Conservation (phyloP, 495 filamentous ascomycete genomes). For the Podospora conica region DNA sequence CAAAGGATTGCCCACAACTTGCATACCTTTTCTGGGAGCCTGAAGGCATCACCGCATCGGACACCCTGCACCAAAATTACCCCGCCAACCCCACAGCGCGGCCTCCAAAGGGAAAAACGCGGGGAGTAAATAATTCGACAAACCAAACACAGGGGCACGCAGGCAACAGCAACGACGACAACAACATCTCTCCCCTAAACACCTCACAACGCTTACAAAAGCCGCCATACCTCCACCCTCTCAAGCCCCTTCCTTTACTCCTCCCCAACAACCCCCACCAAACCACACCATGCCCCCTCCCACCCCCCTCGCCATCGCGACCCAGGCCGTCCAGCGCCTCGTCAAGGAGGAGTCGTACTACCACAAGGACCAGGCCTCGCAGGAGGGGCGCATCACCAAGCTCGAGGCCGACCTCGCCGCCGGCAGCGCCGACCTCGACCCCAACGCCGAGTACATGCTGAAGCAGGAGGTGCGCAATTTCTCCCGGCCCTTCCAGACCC, state of each 20-base stretch:
- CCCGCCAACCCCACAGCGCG: constrained; percentile 30
- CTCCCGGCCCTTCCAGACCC: background rate
- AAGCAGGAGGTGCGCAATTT: constrained; percentile 67
- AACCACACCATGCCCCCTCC: constrained; percentile 25
- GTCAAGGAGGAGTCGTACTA: constrained; percentile 90
- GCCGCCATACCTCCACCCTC: constrained; percentile 12
- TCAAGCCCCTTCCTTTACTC: constrained; percentile 22
- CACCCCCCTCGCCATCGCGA: constrained; percentile 27
- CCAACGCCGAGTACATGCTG: constrained; percentile 63
- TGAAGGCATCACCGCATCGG: background rate
- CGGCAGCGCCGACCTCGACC: constrained; percentile 44
- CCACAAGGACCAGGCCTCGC: constrained; percentile 69
- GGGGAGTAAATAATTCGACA: background rate
- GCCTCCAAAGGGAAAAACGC: constrained; percentile 14
- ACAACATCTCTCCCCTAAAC: background rate
- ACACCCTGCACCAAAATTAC: constrained; percentile 11
- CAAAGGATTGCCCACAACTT: background rate
- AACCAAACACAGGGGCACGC: background rate
- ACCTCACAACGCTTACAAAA: background rate
- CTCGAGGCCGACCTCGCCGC: constrained; percentile 47
- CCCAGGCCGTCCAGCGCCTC: constrained; percentile 57
- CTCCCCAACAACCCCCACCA: background rate
- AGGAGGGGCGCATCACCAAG: constrained; percentile 65
- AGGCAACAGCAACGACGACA: constrained; percentile 1
- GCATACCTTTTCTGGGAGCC: background rate